Evolutionary conservation across 2,329 filamentous ascomycete genomes (phyloP).

Genomic region (Berkeleyomyces basicola): DNA sequence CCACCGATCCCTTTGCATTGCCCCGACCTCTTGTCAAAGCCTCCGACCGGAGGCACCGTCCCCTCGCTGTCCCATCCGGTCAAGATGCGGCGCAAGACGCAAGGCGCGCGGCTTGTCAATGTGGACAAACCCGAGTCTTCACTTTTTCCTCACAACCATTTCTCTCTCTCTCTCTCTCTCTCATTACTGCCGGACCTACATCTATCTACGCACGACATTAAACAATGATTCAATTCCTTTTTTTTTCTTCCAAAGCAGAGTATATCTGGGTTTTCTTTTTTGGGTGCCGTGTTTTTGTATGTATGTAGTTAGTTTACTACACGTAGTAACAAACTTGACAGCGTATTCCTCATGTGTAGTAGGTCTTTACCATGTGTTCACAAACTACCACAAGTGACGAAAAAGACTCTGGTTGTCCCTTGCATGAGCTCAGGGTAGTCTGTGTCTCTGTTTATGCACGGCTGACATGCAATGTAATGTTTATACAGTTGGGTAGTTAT

Average conservation of each 20-base stretch:
- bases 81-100: background rate
- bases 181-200: background rate
- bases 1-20: background rate
- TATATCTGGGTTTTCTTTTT: background rate
- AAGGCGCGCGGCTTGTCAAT: background rate
- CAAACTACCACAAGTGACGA: too few species aligned
- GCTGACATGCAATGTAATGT: too few species aligned
- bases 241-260: background rate
- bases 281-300: background rate
- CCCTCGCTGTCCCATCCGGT: background rate
- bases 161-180: background rate
- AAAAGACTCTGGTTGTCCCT: too few species aligned
- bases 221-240: background rate
- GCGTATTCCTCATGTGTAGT: too few species aligned
- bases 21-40: background rate
- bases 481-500: too few species aligned
- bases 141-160: background rate
- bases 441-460: too few species aligned
- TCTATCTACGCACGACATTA: background rate
- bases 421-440: too few species aligned
- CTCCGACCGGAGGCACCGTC: background rate
- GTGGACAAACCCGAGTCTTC: background rate
- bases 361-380: too few species aligned
- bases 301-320: background rate
- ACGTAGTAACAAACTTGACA: background rate